A percentile compares a stretch with the other conserved stretches of the same genome.
Evolutionary conservation across 1,139 yeast genomes (phyloP).

Genomic region (Pichia sp.): DNA sequence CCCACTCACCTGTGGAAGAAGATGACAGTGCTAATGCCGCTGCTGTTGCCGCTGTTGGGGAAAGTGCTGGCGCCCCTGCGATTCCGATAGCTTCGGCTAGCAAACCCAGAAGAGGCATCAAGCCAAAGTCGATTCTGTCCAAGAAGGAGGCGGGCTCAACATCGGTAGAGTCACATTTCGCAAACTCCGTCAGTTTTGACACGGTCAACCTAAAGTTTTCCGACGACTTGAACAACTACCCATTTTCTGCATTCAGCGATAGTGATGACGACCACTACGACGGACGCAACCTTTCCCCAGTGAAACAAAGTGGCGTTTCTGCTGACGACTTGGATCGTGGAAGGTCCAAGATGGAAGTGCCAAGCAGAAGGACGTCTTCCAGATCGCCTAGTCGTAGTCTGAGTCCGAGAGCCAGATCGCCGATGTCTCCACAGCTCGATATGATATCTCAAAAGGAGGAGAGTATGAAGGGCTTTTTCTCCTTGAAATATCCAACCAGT

Average conservation of each 20-base stretch:
- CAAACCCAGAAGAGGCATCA: not conserved
- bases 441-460: slow-evolving; percentile 9
- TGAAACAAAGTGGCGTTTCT: not conserved
- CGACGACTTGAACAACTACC: slow-evolving; percentile 23
- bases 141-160: slow-evolving; percentile 9
- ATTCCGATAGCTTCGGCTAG: not conserved
- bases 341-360: slow-evolving; percentile 1
- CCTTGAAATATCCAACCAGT: slow-evolving; percentile 28
- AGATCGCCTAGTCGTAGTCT: slow-evolving; percentile 15
- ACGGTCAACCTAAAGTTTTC: slow-evolving; percentile 39
- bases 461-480: slow-evolving; percentile 5
- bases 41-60: not conserved
- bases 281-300: not conserved
- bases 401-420: slow-evolving; percentile 11
- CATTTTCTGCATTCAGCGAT: slow-evolving; percentile 12
- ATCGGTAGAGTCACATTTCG: slow-evolving; percentile 12
- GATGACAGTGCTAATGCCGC: no score
- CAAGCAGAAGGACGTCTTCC: slow-evolving; percentile 9
- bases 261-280: not conserved
- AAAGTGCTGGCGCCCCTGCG: not conserved
- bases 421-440: slow-evolving; percentile 5
- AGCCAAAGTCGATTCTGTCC: slow-evolving; percentile 14
- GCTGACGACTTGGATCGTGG: slow-evolving; percentile 8
- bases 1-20: slow-evolving; percentile 1
- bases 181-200: slow-evolving; percentile 34